Evolutionary conservation across 305 asterid species (phyloP), one percentile per base, ranked within the genome.

Genomic region (Plantago coronopus): DNA sequence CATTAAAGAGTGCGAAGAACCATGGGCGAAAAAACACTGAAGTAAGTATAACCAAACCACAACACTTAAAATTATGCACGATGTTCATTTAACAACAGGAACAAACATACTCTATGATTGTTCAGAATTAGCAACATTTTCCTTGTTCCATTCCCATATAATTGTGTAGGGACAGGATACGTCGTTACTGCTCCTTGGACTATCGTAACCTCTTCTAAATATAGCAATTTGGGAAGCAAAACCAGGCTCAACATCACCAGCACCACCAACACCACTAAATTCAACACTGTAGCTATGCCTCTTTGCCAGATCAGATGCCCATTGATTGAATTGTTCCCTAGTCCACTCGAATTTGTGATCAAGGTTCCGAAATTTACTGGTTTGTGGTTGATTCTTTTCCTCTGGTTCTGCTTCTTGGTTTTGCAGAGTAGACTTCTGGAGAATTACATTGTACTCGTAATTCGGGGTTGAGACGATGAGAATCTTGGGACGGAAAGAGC

Each of bases 281-380:
- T 82, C 88, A 11, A 91, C 94, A 27, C 59, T 54, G 63, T 86
- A 88, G 63, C 76, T 73, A 56, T 83, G 89, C 72, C 75, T 74
- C 7, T 38, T 44, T 7, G 97, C 93, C 43, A 91, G 79, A 17
- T 68, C 86, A 23, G 83, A 74, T 0, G 98, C 97, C 98, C 98
- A 91, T 1, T 62, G 74, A 66, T 74, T 48, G 48, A 91, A 91
- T 70, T 91, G 94, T 51, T 77, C 82, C 66, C 98, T 72, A 0
- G 95, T 89, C 98, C 98, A 91, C 68, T 89, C 97, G 25, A 91
- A 91, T 73, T 88, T 91, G 83, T 91, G 98, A 46, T 91, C 98
- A 48, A 84, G 91, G 78, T 91, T 91, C 50, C 98, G 77, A 79
- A 88, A 91, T 72, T 83, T 89, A 64, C 79, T 78, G 14, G 74